phyloP scores from a whole-genome alignment of 2,329 filamentous ascomycete genomes.

The Penicillium digitatum region DNA sequence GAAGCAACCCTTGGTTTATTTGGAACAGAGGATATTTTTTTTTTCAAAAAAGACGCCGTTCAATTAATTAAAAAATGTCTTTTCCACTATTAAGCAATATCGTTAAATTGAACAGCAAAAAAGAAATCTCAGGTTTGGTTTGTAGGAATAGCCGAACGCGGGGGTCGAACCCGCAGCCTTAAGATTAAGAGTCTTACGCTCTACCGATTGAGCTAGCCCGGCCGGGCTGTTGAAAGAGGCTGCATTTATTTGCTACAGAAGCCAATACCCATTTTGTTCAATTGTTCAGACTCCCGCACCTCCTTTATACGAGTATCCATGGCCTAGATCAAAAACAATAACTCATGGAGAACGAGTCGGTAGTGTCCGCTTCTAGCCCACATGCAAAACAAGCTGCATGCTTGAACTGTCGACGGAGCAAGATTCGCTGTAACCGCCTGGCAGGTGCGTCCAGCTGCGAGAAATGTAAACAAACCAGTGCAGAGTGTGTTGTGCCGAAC shows the following conservation, averaged over 20 bases:
- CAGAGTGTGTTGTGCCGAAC: constrained; percentile 65
- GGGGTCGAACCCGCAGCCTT: constrained; percentile 44
- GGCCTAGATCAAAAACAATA: not conserved
- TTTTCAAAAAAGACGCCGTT: no score
- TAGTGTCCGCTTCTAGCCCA: constrained; percentile 2
- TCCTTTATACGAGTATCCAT: not conserved
- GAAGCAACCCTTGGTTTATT: not conserved
- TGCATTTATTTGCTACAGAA: not conserved
- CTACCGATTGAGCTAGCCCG: constrained; percentile 52
- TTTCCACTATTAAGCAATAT: not conserved
- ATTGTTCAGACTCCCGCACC: not conserved
- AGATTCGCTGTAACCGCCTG: constrained; percentile 63
- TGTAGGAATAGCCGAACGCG: constrained; percentile 38
- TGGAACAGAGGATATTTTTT: no score
- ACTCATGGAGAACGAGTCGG: constrained; percentile 16
- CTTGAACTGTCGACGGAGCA: constrained; percentile 62
- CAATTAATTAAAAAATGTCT: no score
- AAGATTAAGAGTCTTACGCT: constrained; percentile 48
- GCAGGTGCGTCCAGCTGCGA: constrained; percentile 54
- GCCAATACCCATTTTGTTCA: rapidly evolving
- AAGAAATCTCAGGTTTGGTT: constrained; percentile 18
- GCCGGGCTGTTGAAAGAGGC: constrained; percentile 24
- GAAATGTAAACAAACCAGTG: constrained; percentile 55
- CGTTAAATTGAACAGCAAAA: constrained; percentile 8
- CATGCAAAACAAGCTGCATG: constrained; percentile 50